Evolutionary conservation across 345 rosid species (phyloP).

Genomic region (Arabidopsis thaliana): TAIR10.1 NC_003074.8:18126501-18127000

Average conservation of each 20-base stretch:
- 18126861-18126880: background rate
- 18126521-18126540: slow-evolving; percentile 27
- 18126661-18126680: slow-evolving; percentile 27
- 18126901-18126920: slow-evolving; percentile 41
- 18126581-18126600: slow-evolving; percentile 35
- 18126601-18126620: background rate
- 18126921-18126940: slow-evolving; percentile 40
- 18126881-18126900: slow-evolving; percentile 39
- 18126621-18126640: background rate
- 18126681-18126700: slow-evolving; percentile 24
- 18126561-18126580: slow-evolving; percentile 39
- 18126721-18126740: background rate
- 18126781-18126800: slow-evolving; percentile 8
- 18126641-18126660: slow-evolving; percentile 29
- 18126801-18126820: slow-evolving; percentile 3
- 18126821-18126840: slow-evolving; percentile 22
- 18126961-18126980: slow-evolving; percentile 36
- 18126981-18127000: slow-evolving; percentile 9
- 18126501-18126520: slow-evolving; percentile 18
- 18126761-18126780: slow-evolving; percentile 12
- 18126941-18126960: slow-evolving; percentile 38
- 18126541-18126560: slow-evolving; percentile 35
- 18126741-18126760: slow-evolving; percentile 10
- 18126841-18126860: slow-evolving; percentile 19
- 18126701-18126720: slow-evolving; percentile 29